These are phyloP conservation scores for Candida ascalaphidarum DNA, from an alignment of 805 yeast species.

Conservation along the genomic window DNA sequence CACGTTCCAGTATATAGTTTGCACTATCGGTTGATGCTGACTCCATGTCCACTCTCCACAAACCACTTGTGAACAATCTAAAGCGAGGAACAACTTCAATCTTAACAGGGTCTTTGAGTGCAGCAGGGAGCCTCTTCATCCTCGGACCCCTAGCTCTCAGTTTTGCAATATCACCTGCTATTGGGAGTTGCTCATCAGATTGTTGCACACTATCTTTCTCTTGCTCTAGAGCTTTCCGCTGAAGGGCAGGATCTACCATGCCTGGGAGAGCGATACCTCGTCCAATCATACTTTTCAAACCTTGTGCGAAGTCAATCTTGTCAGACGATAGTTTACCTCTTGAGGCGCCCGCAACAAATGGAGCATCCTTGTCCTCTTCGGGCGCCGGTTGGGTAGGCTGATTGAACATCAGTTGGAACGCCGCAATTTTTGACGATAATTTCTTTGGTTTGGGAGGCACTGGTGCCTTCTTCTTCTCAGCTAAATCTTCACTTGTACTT, in stretches of 20 bases:
- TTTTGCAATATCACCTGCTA: background rate
- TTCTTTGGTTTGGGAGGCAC: slow-evolving; percentile 71
- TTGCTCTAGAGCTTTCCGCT: background rate
- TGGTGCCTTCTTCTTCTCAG: slow-evolving; percentile 21
- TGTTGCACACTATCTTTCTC: background rate
- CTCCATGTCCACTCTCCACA: slow-evolving; percentile 34
- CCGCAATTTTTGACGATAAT: slow-evolving; percentile 71
- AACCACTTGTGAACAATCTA: slow-evolving; percentile 18
- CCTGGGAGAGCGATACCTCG: slow-evolving; percentile 45
- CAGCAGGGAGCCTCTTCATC: slow-evolving; percentile 60
- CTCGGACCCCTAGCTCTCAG: slow-evolving; percentile 66
- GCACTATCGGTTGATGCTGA: too few relatives aligned
- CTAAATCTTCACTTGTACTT: too few relatives aligned
- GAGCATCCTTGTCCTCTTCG: slow-evolving; percentile 1
- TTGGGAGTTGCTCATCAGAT: background rate
- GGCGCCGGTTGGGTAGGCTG: slow-evolving; percentile 7
- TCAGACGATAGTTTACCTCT: slow-evolving; percentile 21
- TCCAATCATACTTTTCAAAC: slow-evolving; percentile 50
- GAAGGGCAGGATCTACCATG: slow-evolving; percentile 35
- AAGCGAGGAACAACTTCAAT: slow-evolving; percentile 27
- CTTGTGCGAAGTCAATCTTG: slow-evolving; percentile 44
- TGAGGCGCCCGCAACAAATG: too few relatives aligned
- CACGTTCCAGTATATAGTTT: too few relatives aligned
- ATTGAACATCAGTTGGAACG: slow-evolving; percentile 69
- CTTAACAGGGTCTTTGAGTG: slow-evolving; percentile 35